Evolutionary conservation across 306 rosid species (phyloP).

Genomic region (Begonia peltatifolia): DNA sequence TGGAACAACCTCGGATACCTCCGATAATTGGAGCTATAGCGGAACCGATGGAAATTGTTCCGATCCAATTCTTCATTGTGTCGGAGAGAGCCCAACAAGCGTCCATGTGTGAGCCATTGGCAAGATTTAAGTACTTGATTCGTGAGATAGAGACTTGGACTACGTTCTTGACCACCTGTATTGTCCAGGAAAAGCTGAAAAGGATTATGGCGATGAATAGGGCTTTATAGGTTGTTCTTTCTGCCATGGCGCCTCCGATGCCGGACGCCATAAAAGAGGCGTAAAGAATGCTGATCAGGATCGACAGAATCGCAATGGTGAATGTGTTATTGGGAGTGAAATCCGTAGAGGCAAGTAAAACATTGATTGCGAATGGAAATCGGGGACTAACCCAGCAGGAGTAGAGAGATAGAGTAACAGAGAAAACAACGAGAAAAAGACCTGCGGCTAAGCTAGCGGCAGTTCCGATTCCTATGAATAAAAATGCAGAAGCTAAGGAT

Average conservation of each 20-base stretch:
- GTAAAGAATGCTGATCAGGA: constrained; percentile 18
- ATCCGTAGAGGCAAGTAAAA: constrained; percentile 31
- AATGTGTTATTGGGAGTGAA: constrained; percentile 27
- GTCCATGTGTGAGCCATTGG: constrained; percentile 17
- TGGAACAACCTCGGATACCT: constrained; percentile 34
- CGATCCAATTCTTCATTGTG: constrained; percentile 32
- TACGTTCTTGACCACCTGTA: constrained; percentile 56
- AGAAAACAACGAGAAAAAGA: constrained; percentile 22
- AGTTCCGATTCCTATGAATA: constrained; percentile 30
- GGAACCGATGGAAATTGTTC: constrained; percentile 53
- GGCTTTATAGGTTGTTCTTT: constrained; percentile 10
- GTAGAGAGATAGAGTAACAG: constrained; percentile 39
- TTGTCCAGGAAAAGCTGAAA: constrained; percentile 60
- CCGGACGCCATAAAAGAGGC: constrained; percentile 40
- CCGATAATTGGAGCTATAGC: constrained; percentile 30
- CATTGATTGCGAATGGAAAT: constrained; percentile 23
- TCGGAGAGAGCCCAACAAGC: constrained; percentile 23
- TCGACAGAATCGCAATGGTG: constrained; percentile 13
- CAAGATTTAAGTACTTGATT: constrained; percentile 32
- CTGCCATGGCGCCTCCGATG: constrained; percentile 47
- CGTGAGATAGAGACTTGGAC: constrained; percentile 42
- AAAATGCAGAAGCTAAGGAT: constrained; percentile 29
- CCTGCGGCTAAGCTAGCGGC: constrained; percentile 28
- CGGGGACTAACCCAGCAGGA: constrained; percentile 54
- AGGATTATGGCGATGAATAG: constrained; percentile 33